Base-by-base conservation (phyloP, 306 rosid species). In the Parietaria judaica region DNA sequence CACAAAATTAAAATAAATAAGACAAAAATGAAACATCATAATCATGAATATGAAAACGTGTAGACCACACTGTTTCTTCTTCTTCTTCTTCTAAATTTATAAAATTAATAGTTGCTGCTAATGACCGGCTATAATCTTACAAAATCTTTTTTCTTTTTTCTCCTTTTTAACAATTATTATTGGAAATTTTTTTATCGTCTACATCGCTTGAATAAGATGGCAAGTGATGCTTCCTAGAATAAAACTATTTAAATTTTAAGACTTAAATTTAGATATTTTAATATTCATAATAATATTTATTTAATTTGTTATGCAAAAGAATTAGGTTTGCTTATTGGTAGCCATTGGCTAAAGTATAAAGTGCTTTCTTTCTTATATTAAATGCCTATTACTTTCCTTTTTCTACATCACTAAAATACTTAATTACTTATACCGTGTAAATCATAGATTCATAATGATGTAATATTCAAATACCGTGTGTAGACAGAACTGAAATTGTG, bases 41-140 rank as follows among this genome's bases (percentile, higher is more conserved):
- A 60, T 44, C 64, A 10, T 3, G 15, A 36, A 60, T 8, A 17
- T 16, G 64, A 60, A 39, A 60, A 60, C 64, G 64, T 43, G 64
- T 60, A 15, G 51, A 36, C 37, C 64, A 60, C 64, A 60, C 54
- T 34, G 54, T 13, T 35, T 47, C 2, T 23, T 23, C 31, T 23
- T 23, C 31, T 23, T 23, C 31, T 23, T 23, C 31, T 23, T 23
- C 31, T 23, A 7, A 61, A 14, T n/a, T 47, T 7, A 60, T 43
- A 14, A 5, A 60, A 8, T 41, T 43, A 15, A 14, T 60, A 17
- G 39, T 60, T 17, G 37, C 36, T 17, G 37, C 36, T 43, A 60
- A 60, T 41, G 51, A 60, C 15, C 45, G 14, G 14, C 38, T n/a
- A 16, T 44, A 60, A 17, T 60, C 36, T 15, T 37, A 13, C 37